Base-by-base conservation (phyloP, 2,329 filamentous ascomycete genomes). In the Neoscytalidium dimidiatum region DNA sequence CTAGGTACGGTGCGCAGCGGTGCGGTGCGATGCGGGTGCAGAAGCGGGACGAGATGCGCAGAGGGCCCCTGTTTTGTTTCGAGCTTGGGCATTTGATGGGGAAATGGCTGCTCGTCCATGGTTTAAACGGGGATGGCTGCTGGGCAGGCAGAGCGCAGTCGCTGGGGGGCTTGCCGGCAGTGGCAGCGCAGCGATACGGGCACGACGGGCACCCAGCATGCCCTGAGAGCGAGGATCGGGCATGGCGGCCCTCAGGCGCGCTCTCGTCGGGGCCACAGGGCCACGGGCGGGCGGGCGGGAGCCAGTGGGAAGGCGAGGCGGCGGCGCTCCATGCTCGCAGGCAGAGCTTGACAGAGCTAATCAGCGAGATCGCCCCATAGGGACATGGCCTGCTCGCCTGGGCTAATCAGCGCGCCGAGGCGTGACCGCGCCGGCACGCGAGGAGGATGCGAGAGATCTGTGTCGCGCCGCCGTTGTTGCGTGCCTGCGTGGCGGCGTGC, bases 21-120 rank as follows among this genome's bases (percentile, higher is more conserved):
- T 69, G 72, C 71, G 71, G 72, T 73, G 64, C 64, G 58, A 56
- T 74, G 68, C 65, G 68, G 68, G 68, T 69, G 68, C 75, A 75
- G 72, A 64, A 65, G 68, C 68, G 69, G 70, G 68, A 71, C 62
- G 48, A 62, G 66, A 65, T 68, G 69, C 68, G 69, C 67, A 66
- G 65, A 68, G 62, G 68, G 68, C 68, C 67, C 68, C 67, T 67
- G 67, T 68, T 72, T 71, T 65, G 71, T 71, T 73, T 72, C 69
- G 70, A 69, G 69, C 61, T 63, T 63, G 61, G 61, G 48, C 61
- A 52, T 31, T 31, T 31, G 48, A 63, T 63, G 61, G 61, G 61
- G 61, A 57, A 46, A 46, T 60, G 56, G 56, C 56, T 46, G 56
- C 53, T 57, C 13, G 53, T 57, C 53, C 35, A 64, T 64, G 14